Evolutionary conservation across 1,284 basidiomycete genomes (phyloP).

Genomic region (Puccinia novopanici): DNA sequence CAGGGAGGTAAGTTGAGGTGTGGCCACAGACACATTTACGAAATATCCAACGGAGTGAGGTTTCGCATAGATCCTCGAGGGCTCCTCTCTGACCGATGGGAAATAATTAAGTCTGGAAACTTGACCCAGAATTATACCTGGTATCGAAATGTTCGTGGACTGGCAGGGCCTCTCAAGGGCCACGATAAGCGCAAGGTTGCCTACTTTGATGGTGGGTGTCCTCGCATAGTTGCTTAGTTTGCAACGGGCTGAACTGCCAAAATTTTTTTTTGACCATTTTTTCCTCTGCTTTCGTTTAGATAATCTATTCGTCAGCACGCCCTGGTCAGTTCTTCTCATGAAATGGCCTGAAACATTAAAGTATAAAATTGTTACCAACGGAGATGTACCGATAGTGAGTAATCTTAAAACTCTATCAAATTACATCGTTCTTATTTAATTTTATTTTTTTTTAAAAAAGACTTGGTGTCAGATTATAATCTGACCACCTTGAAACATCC

Average conservation of each 20-base stretch:
- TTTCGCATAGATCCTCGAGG: neutral
- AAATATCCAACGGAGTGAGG: too few species aligned
- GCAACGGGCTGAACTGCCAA: neutral
- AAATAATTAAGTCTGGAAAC: neutral
- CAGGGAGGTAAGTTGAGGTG: too few species aligned
- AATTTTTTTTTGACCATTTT: too few species aligned
- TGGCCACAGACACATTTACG: too few species aligned
- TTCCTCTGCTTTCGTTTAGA: neutral
- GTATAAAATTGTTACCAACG: neutral
- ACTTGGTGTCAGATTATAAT: too few species aligned
- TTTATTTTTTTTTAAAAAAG: too few species aligned
- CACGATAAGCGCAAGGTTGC: neutral
- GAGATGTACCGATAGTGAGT: neutral
- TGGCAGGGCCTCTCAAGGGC: neutral
- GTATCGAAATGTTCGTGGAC: neutral
- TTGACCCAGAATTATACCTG: neutral
- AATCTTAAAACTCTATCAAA: too few species aligned
- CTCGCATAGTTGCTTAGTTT: neutral
- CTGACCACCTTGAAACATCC: too few species aligned
- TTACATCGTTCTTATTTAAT: too few species aligned
- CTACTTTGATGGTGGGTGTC: neutral
- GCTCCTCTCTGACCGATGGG: neutral
- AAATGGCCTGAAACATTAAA: neutral
- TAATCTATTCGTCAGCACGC: neutral
- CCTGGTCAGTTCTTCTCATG: neutral